These are phyloP conservation scores for Fraxinus platypoda DNA, from an alignment of 305 asterid genomes.

Conservation along the genomic window DNA sequence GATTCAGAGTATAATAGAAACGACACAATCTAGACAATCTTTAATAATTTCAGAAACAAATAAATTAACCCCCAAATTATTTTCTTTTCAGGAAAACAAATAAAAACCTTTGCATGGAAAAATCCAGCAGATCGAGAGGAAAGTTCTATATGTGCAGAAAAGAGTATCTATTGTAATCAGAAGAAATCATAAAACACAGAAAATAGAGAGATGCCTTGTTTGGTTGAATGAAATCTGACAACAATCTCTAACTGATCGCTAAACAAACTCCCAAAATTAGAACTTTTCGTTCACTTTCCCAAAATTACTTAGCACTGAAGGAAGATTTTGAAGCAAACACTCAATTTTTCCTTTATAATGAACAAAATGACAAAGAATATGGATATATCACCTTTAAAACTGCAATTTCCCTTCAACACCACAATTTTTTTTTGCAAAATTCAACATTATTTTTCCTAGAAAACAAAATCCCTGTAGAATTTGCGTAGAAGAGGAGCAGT, in stretches of 20 bases:
- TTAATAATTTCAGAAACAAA: conserved; percentile 15
- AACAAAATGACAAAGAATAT: neutral
- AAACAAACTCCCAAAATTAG: neutral
- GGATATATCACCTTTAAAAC: conserved; percentile 45
- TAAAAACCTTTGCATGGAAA: neutral
- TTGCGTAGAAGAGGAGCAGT: neutral
- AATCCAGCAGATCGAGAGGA: conserved; percentile 37
- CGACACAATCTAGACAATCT: conserved; percentile 31
- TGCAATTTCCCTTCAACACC: conserved; percentile 25
- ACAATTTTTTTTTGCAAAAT: conserved; percentile 24
- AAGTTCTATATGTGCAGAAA: conserved; percentile 5
- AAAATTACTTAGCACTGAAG: neutral
- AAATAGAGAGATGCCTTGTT: neutral
- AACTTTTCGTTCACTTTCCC: conserved; percentile 4
- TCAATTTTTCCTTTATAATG: neutral
- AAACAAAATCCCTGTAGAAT: conserved; percentile 13
- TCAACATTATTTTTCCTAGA: conserved; percentile 25
- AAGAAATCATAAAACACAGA: neutral
- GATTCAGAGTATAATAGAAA: neutral
- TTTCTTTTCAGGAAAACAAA: conserved; percentile 6
- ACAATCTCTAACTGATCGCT: neutral
- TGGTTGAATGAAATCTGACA: neutral
- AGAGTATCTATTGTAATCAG: neutral
- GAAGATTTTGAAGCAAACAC: neutral
- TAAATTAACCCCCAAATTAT: neutral